Evolutionary conservation across 257 asterid species (phyloP), one percentile per base, ranked within the genome.

Genomic region (Scutellaria barbata): DNA sequence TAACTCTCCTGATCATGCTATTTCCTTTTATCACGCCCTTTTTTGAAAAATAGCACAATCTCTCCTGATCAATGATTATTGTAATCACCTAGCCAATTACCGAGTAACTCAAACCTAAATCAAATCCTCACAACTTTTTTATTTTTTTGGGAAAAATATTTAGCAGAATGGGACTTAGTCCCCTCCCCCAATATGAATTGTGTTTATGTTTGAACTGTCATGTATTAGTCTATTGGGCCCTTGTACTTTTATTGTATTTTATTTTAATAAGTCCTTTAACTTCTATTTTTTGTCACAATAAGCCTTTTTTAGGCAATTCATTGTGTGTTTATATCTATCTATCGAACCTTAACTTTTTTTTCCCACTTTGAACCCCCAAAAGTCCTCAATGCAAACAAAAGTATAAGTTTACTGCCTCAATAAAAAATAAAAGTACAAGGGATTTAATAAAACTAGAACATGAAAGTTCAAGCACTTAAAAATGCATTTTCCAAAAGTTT

Each of bases 301-400:
- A 53, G 20, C 59, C 59, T 53, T 53, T 4, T 53, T 5, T 55
- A 8, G 16, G 40, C 22, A 22, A 25, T 13, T 14, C 1, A 3
- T 14, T 7, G 5, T 22, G 40, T 10, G 16, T 55, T 55, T 20
- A 20, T 55, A 25, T 55, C 25, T 30, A 22, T 55, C 62, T 5
- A 55, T 55, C 7, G 16, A 55, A 55, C 62, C 40, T 40, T 55
- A n/a, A n/a, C n/a, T 55, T 54, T 22, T 25, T 8, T 9, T 56
- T 40, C 12, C 5, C 41, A 25, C 17, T 56, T 53, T 56, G 40
- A 56, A 56, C 6, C 62, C 17, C 30, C 41, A 5, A 25, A 5
- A 22, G 16, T 56, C 62, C 16, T 56, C 62, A 56, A 56, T 56
- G 41, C 22, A 9, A 56, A 25, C 62, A 56, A 25, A 56, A 56